These are phyloP conservation scores for Pestalotiopsis sp. DNA, from an alignment of 2,329 filamentous ascomycete species.

Conservation along the genomic window DNA sequence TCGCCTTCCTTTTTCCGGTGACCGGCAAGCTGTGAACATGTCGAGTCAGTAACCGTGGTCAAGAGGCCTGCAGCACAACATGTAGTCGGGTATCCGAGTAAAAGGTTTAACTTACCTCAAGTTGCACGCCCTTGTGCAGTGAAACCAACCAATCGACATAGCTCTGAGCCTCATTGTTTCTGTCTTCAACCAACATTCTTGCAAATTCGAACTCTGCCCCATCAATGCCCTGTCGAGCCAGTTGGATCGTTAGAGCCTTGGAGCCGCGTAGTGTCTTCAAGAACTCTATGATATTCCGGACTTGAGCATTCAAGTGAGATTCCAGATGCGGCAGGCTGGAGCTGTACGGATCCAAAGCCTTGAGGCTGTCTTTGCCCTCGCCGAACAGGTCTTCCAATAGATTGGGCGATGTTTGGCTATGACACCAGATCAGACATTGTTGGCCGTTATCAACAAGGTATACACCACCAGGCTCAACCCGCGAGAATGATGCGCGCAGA, in stretches of 20 bases:
- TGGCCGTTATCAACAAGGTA: constrained; percentile 97
- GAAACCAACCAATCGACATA: constrained; percentile 99
- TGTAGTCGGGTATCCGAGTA: neutral
- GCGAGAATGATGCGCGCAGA: constrained; percentile 81
- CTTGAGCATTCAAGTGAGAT: constrained; percentile 92
- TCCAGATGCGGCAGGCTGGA: constrained; percentile 81
- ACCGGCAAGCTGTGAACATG: constrained; percentile 8
- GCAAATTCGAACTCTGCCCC: constrained; percentile 98
- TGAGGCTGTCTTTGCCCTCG: constrained; percentile 69
- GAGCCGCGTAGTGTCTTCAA: constrained; percentile 78
- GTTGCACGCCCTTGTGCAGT: constrained; percentile 87
- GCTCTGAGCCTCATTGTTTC: constrained; percentile 96
- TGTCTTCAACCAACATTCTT: constrained; percentile 84
- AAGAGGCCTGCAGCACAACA: neutral
- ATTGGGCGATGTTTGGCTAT: constrained; percentile 89
- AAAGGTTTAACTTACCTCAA: constrained; percentile 65
- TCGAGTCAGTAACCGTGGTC: neutral
- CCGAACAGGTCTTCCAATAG: constrained; percentile 90
- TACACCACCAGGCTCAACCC: constrained; percentile 88
- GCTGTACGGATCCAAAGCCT: constrained; percentile 78
- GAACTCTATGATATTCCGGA: constrained; percentile 90
- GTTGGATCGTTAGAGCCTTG: constrained; percentile 86
- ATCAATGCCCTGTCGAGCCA: constrained; percentile 90
- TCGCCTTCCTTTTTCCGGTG: constrained; percentile 13
- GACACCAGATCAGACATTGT: constrained; percentile 88